Conservation (phyloP, 495 filamentous ascomycete species). For the Penicillium mononematosum region DNA sequence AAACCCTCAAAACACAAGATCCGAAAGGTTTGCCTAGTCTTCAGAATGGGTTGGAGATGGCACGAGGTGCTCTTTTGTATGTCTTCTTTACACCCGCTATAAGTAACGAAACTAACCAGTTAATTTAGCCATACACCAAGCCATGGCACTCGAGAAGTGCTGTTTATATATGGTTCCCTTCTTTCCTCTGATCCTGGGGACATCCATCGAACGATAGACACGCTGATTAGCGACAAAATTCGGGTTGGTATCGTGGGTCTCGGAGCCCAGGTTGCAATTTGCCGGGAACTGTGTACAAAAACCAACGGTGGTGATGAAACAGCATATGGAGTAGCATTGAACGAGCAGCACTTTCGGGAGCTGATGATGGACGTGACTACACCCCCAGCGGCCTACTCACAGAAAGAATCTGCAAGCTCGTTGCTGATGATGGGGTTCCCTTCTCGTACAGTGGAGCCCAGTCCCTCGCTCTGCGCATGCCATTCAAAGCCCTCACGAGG, state of each 20-base stretch:
- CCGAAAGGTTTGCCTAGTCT: constrained; percentile 86
- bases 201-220: constrained; percentile 83
- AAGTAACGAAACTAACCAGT: constrained; percentile 19
- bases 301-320: constrained; percentile 80
- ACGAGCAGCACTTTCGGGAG: constrained; percentile 87
- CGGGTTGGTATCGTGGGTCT: constrained; percentile 85
- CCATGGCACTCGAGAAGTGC: constrained; percentile 88
- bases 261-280: constrained; percentile 88
- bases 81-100: constrained; percentile 24
- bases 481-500: constrained; percentile 80
- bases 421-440: constrained; percentile 98
- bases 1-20: constrained; percentile 68
- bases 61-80: constrained; percentile 79
- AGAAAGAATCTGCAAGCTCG: constrained; percentile 66
- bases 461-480: constrained; percentile 82
- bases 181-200: constrained; percentile 90
- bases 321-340: constrained; percentile 76
- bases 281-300: constrained; percentile 77
- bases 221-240: constrained; percentile 75
- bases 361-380: constrained; percentile 86
- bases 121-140: constrained; percentile 73
- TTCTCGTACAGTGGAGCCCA: constrained; percentile 75
- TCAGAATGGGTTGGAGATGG: constrained; percentile 96
- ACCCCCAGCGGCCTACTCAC: constrained; percentile 73
- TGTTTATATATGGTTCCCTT: constrained; percentile 89